These are phyloP conservation scores for Coemansia sp. DNA, from an alignment of 192 early-diverging fungal genomes.

Conservation along the genomic window DNA sequence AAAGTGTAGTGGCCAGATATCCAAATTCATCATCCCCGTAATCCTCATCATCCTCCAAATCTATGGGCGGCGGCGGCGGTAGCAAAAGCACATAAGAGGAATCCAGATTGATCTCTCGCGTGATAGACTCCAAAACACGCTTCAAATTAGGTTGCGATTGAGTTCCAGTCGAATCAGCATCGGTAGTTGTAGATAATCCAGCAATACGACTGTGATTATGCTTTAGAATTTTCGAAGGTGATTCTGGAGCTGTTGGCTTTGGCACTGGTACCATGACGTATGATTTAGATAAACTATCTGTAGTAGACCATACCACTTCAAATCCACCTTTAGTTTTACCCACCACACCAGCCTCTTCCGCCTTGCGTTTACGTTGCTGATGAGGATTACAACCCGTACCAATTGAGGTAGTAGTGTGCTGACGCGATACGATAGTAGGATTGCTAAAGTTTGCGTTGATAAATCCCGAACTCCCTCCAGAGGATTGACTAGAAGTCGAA, in stretches of 20 bases:
- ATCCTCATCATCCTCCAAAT: constrained; percentile 26
- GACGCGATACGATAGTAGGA: constrained; percentile 26
- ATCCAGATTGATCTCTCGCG: constrained; percentile 54
- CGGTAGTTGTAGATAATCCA: constrained; percentile 6
- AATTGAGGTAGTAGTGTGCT: constrained; percentile 14
- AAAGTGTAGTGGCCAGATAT: constrained; percentile 30
- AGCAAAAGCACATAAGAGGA: constrained; percentile 54
- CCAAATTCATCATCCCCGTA: constrained; percentile 53
- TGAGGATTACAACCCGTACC: not conserved
- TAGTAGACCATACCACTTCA: constrained; percentile 51
- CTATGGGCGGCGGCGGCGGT: constrained; percentile 48
- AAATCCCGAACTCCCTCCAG: constrained; percentile 44
- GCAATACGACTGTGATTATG: constrained; percentile 29
- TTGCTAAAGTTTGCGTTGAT: constrained; percentile 27
- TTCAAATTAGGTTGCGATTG: constrained; percentile 56
- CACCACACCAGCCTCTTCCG: constrained; percentile 48
- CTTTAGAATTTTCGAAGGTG: constrained; percentile 53
- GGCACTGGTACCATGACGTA: constrained; percentile 56
- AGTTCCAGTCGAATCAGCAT: constrained; percentile 38
- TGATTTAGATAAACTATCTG: constrained; percentile 48
- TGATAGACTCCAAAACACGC: constrained; percentile 51
- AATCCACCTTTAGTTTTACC: constrained; percentile 53
- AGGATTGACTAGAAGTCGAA: constrained; percentile 48
- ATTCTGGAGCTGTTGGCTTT: constrained; percentile 38
- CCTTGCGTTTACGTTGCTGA: constrained; percentile 49